Base-by-base conservation (phyloP, 352 stramenopile genomes). In the Pythium plurisporium region DNA sequence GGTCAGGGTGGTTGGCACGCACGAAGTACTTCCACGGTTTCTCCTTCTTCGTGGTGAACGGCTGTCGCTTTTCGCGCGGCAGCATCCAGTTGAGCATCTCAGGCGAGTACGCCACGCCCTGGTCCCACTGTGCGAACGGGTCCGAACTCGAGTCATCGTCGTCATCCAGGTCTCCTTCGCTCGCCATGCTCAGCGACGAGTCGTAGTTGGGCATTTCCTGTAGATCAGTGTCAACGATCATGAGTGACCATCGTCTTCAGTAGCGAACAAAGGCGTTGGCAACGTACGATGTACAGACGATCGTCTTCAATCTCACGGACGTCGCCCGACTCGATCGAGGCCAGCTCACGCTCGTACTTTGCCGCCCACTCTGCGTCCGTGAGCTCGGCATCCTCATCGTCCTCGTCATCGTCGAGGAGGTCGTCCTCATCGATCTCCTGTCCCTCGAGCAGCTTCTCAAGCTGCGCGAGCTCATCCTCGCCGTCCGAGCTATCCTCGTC, bases 31-130 rank as follows among this genome's bases (percentile, higher is more conserved):
- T 89, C 73, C 74, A 85, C 30, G 81, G 81, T 70, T 91, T 91
- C 40, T 74, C 67, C 48, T 71, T 72, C 50, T 72, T 70, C 69
- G 77, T 81, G 25, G 41, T 55, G 23, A 87, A 75, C 19, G 77
- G 72, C 69, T 76, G 69, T 64, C 76, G 73, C 69, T 89, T 76
- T 44, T 86, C 71, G 0, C 62, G 59, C 20, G 82, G 82, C 23
- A 80, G 60, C 82, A 92, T 92, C 82, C 82, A 92, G 66, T 92
- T 92, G 38, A 90, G 75, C 79, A 90, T 90, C 55, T 90, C 82
- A 1, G 82, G 82, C 14, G 75, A 71, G 60, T 79, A 87, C 73
- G 74, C 74, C 45, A 71, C 69, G 59, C 76, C 76, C 57, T 85
- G 75, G 17, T 82, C 62, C 74, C 69, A 82, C 55, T 72, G 27